These are phyloP conservation scores for Ilex paraguariensis DNA, from an alignment of 305 asterid genomes.

Conservation along the genomic window DNA sequence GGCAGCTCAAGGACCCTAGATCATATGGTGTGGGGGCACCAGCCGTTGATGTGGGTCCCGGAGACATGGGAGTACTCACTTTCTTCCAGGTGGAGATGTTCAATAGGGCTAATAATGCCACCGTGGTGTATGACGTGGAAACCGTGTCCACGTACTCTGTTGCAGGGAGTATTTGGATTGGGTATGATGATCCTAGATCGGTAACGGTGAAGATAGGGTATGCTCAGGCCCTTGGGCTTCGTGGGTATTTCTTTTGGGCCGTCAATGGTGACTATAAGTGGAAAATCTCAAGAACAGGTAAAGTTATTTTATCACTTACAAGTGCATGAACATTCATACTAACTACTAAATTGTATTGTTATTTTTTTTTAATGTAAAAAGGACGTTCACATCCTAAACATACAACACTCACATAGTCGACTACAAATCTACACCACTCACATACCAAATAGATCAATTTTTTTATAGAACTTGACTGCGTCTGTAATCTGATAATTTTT, in stretches of 20 bases:
- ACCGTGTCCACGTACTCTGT: conserved; percentile 65
- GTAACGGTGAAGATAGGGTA: conserved; percentile 35
- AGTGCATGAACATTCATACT: no score
- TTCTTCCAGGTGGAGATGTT: conserved; percentile 54
- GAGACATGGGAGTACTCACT: conserved; percentile 39
- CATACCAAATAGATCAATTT: no score
- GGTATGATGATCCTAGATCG: conserved; percentile 56
- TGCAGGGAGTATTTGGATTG: conserved; percentile 60
- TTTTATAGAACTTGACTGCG: no score
- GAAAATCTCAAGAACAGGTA: conserved; percentile 62
- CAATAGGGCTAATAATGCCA: conserved; percentile 47
- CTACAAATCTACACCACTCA: no score
- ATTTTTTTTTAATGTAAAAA: no score
- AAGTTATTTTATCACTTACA: not conserved
- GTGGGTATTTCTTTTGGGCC: conserved; percentile 89
- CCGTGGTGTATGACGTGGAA: conserved; percentile 41
- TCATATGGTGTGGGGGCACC: conserved; percentile 53
- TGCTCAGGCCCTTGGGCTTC: conserved; percentile 41
- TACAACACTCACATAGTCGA: no score
- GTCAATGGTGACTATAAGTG: conserved; percentile 48
- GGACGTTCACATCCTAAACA: no score
- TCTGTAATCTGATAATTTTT: no score
- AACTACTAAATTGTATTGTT: no score
- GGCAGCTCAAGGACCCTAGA: conserved; percentile 55
- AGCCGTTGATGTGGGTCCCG: conserved; percentile 69